Conservation (phyloP, 176 grass and related monocot species). For the Cymbopogon citratus region DNA sequence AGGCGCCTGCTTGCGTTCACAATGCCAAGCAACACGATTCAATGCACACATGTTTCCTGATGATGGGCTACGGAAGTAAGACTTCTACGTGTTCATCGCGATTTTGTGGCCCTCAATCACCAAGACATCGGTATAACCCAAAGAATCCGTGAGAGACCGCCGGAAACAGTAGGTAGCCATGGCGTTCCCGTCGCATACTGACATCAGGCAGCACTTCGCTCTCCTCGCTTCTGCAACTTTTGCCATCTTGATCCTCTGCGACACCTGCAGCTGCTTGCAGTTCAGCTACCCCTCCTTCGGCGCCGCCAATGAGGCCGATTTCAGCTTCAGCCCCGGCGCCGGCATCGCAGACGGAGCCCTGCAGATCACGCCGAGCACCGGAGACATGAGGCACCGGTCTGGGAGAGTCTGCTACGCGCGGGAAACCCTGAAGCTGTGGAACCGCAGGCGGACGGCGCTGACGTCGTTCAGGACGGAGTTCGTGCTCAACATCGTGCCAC, state of each 20-base stretch:
- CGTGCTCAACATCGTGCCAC: conserved; percentile 39
- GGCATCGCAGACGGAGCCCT: conserved; percentile 22
- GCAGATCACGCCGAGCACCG: conserved; percentile 36
- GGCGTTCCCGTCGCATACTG: background rate
- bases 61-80: background rate
- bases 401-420: conserved; percentile 30
- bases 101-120: background rate
- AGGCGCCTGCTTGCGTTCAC: background rate
- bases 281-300: conserved; percentile 23
- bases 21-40: background rate
- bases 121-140: no score
- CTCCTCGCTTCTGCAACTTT: background rate
- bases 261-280: conserved; percentile 27
- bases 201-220: background rate
- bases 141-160: no score
- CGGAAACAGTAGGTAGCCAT: background rate
- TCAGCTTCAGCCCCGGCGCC: conserved; percentile 23
- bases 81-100: background rate
- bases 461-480: conserved; percentile 36
- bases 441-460: background rate
- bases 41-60: background rate
- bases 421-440: conserved; percentile 29
- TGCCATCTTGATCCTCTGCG: background rate
- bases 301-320: background rate
- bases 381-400: conserved; percentile 24